Evolutionary conservation across 177 flowering plant genomes (phyloP).

Genomic region (Vitis hybrid): DNA sequence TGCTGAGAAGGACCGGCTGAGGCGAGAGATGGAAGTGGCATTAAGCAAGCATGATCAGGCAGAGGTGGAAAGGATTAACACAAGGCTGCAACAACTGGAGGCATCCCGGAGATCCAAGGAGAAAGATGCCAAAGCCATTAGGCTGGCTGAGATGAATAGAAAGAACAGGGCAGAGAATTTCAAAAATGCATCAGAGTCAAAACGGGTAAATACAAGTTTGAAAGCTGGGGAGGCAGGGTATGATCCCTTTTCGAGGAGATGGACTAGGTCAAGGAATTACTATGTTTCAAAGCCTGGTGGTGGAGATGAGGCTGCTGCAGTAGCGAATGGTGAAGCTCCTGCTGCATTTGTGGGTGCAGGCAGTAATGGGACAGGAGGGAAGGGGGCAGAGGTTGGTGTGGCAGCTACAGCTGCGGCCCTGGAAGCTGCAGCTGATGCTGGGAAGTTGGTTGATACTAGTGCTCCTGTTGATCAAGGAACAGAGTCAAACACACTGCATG

Average conservation of each 20-base stretch:
- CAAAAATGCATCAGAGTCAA: slow-evolving; percentile 81
- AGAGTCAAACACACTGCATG: slow-evolving; percentile 61
- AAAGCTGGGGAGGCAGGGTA: slow-evolving; percentile 96
- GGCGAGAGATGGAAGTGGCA: slow-evolving; percentile 77
- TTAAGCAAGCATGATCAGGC: slow-evolving; percentile 54
- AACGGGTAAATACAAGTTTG: slow-evolving; percentile 57
- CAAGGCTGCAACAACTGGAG: slow-evolving; percentile 68
- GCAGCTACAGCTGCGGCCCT: slow-evolving; percentile 81
- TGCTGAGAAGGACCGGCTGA: slow-evolving; percentile 83
- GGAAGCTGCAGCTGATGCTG: slow-evolving; percentile 90
- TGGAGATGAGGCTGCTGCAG: slow-evolving; percentile 11
- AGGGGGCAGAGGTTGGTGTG: slow-evolving; percentile 35
- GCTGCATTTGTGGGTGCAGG: slow-evolving; percentile 15
- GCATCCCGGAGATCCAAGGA: slow-evolving; percentile 47
- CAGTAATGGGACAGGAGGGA: slow-evolving; percentile 17
- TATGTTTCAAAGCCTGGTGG: slow-evolving; percentile 53
- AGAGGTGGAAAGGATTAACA: slow-evolving; percentile 67
- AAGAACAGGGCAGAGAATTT: slow-evolving; percentile 87
- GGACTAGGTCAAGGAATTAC: slow-evolving; percentile 90
- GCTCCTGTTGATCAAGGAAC: slow-evolving; percentile 94
- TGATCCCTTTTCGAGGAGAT: slow-evolving; percentile 95
- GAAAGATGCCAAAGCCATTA: slow-evolving; percentile 72
- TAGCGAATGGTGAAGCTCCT: slow-evolving; percentile 8
- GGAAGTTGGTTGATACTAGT: slow-evolving; percentile 86
- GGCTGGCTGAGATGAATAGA: slow-evolving; percentile 87